phyloP scores from a whole-genome alignment of 2,329 filamentous ascomycete species.

The Pestalotiopsis sp. region DNA sequence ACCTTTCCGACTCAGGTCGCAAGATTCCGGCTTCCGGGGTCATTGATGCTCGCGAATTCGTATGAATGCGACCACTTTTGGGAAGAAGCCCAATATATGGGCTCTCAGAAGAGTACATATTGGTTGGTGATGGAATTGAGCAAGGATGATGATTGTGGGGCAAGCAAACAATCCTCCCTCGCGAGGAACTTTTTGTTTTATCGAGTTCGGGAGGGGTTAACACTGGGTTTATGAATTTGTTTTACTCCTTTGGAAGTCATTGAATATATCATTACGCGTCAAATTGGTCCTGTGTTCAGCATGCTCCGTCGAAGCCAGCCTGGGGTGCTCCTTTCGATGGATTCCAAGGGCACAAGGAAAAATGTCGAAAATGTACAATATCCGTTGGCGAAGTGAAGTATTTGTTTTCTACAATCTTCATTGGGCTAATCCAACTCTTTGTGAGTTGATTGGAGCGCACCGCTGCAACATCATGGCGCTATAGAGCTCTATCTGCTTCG shows the following conservation, averaged over 20 bases:
- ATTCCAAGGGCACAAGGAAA: too few species aligned
- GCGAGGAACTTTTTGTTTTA: neutral
- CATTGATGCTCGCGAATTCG: neutral
- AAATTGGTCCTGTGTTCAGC: neutral
- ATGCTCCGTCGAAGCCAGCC: too few species aligned
- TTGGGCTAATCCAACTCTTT: too few species aligned
- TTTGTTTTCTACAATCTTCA: too few species aligned
- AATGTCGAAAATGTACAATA: too few species aligned
- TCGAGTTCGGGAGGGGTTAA: neutral
- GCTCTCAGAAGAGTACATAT: neutral
- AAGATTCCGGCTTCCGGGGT: neutral
- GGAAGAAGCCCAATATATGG: neutral
- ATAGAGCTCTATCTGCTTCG: too few species aligned
- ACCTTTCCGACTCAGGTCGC: neutral
- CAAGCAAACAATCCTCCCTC: neutral
- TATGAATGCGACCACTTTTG: too few species aligned
- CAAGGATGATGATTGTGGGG: neutral
- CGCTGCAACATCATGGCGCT: too few species aligned
- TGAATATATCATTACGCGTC: neutral
- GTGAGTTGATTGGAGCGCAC: too few species aligned
- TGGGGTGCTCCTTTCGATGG: too few species aligned
- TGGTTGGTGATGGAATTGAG: neutral
- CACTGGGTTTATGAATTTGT: neutral
- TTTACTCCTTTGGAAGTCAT: neutral
- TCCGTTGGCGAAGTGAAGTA: too few species aligned